A percentile compares a stretch with the other conserved stretches of the same genome.
phyloP scores from a whole-genome alignment of 768 basidiomycete genomes.

The Tricholoma bakamatsutake region DNA sequence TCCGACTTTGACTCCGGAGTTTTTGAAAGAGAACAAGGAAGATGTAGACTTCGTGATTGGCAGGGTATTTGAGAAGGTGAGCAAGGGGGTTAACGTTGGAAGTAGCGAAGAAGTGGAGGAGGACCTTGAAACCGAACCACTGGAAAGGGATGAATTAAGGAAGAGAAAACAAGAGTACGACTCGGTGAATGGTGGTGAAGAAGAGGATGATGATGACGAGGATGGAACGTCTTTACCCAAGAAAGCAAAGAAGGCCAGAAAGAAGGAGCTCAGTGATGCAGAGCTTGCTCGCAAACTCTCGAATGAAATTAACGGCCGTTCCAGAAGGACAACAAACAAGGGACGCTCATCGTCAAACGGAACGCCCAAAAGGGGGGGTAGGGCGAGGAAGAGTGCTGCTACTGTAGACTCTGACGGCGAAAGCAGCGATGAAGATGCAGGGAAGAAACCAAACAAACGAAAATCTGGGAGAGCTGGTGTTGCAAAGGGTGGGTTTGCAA shows the following conservation, averaged over 20 bases:
- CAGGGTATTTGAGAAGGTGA: constrained; percentile 58
- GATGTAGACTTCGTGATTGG: constrained; percentile 68
- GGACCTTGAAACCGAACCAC: constrained; percentile 15
- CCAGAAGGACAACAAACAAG: constrained; percentile 40
- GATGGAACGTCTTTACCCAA: constrained; percentile 33
- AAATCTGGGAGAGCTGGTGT: constrained; percentile 38
- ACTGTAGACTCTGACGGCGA: constrained; percentile 51
- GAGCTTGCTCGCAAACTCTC: constrained; percentile 68
- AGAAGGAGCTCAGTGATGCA: constrained; percentile 58
- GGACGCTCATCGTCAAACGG: constrained; percentile 32
- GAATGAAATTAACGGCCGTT: constrained; percentile 60
- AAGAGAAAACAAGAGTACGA: constrained; percentile 36
- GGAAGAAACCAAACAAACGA: constrained; percentile 27
- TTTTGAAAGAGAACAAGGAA: constrained; percentile 60
- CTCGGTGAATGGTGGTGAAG: constrained; percentile 22
- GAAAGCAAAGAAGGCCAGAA: constrained; percentile 45
- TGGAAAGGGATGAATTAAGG: constrained; percentile 21
- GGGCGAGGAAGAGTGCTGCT: constrained; percentile 49
- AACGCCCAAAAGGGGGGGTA: constrained; percentile 36
- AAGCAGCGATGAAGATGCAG: constrained; percentile 32
- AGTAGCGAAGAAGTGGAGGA: constrained; percentile 27
- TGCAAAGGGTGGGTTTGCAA: constrained; percentile 71
- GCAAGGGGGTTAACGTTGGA: constrained; percentile 26
- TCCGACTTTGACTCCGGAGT: constrained; percentile 47
- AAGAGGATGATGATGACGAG: constrained; percentile 26